A percentile compares a stretch with the other conserved stretches of the same genome.
Evolutionary conservation across 73 alveolate genomes (phyloP).

Genomic region (Uronychia binucleata): DNA sequence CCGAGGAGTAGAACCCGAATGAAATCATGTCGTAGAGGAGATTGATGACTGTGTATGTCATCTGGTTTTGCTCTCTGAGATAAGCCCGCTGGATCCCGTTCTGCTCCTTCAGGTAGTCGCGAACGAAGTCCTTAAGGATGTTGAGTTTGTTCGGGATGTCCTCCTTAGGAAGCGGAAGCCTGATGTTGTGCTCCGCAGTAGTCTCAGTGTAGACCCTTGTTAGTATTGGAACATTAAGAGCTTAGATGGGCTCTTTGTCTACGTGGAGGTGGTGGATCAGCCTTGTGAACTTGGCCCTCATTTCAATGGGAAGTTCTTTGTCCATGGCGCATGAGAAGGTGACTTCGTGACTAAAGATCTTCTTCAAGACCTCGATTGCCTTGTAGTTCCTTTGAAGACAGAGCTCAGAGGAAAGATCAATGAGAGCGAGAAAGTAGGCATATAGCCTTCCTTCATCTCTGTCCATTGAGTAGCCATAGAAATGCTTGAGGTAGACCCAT

Average conservation of each 20-base stretch:
- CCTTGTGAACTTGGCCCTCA: conserved; percentile 29
- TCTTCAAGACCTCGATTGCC: conserved; percentile 18
- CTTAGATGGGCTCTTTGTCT: conserved; percentile 40
- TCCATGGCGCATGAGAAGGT: not conserved
- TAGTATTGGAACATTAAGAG: conserved; percentile 12
- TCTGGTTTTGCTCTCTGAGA: conserved; percentile 24
- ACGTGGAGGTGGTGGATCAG: conserved; percentile 19
- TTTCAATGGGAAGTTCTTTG: conserved; percentile 12
- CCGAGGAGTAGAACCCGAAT: conserved; percentile 27
- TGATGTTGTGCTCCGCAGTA: not conserved
- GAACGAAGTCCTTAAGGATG: conserved; percentile 18
- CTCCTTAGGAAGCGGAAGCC: conserved; percentile 27
- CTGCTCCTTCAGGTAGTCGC: conserved; percentile 1
- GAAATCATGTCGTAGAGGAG: conserved; percentile 10
- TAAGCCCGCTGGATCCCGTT: conserved; percentile 34
- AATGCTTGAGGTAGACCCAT: conserved; percentile 27
- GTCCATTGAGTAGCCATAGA: not conserved
- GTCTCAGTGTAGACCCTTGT: conserved; percentile 22
- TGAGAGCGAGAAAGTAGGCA: conserved; percentile 40
- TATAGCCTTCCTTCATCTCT: conserved; percentile 42
- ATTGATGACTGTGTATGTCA: conserved; percentile 29
- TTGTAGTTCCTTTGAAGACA: conserved; percentile 47
- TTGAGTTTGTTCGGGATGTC: conserved; percentile 17
- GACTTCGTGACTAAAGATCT: not conserved
- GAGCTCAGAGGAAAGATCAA: conserved; percentile 32